These are phyloP conservation scores for Solanum rostratum DNA, from an alignment of 257 asterid species.

Conservation along the genomic window DNA sequence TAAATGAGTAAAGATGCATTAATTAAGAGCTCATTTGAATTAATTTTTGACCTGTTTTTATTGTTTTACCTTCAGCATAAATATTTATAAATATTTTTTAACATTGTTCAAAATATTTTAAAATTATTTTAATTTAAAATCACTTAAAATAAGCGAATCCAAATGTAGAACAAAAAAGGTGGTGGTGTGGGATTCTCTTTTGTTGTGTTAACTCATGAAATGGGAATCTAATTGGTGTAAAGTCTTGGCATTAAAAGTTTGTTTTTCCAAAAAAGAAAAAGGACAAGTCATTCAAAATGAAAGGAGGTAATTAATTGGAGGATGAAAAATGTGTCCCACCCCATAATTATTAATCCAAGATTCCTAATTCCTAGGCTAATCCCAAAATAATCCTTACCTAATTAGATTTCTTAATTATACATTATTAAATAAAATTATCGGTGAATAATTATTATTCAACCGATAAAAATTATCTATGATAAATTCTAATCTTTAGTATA, in stretches of 20 bases:
- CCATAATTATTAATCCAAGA: not conserved
- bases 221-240: slow-evolving; percentile 24
- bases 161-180: not conserved
- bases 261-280: not conserved
- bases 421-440: too few species aligned
- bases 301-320: not conserved
- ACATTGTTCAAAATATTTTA: too few species aligned
- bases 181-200: slow-evolving; percentile 4
- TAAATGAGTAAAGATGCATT: too few species aligned
- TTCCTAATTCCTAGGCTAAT: slow-evolving; percentile 1
- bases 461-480: not conserved
- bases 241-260: not conserved
- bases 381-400: too few species aligned
- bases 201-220: not conserved
- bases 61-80: too few species aligned
- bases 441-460: too few species aligned
- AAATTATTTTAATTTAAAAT: too few species aligned
- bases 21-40: too few species aligned
- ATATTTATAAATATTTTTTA: too few species aligned
- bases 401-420: too few species aligned
- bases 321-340: slow-evolving; percentile 10
- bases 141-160: too few species aligned
- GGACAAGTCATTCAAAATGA: not conserved
- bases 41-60: too few species aligned
- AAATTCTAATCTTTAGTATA: not conserved